Evolutionary conservation across 2,329 filamentous ascomycete genomes (phyloP).

Genomic region (Epichloe sibirici): DNA sequence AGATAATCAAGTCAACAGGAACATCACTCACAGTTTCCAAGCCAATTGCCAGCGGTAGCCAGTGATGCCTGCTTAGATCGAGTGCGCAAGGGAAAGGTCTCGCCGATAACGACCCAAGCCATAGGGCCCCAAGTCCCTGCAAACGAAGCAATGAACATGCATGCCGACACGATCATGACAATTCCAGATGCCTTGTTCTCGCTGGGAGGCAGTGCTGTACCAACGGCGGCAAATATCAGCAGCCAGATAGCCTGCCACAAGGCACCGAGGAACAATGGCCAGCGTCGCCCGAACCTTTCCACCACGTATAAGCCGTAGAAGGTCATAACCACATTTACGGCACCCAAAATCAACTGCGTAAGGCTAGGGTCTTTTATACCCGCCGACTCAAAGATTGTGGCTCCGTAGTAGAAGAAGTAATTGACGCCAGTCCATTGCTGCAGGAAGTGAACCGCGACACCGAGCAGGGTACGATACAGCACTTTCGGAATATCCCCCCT

Average conservation of each 20-base stretch:
- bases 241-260: slow-evolving; percentile 57
- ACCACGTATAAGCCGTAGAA: slow-evolving; percentile 57
- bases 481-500: slow-evolving; percentile 41
- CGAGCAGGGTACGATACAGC: slow-evolving; percentile 51
- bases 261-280: slow-evolving; percentile 52
- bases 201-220: slow-evolving; percentile 31
- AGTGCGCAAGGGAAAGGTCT: slow-evolving; percentile 49
- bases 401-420: slow-evolving; percentile 55
- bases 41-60: slow-evolving; percentile 42
- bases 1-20: background rate
- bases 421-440: slow-evolving; percentile 56
- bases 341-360: slow-evolving; percentile 55
- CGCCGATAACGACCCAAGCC: slow-evolving; percentile 55
- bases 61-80: slow-evolving; percentile 42
- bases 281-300: slow-evolving; percentile 55
- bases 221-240: slow-evolving; percentile 49
- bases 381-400: slow-evolving; percentile 53
- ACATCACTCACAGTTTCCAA: slow-evolving; percentile 39
- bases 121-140: slow-evolving; percentile 59
- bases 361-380: slow-evolving; percentile 54
- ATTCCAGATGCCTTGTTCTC: slow-evolving; percentile 40
- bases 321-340: slow-evolving; percentile 56
- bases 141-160: slow-evolving; percentile 64
- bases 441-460: slow-evolving; percentile 49
- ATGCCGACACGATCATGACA: slow-evolving; percentile 60